phyloP scores from a whole-genome alignment of 768 basidiomycete species.

The Trametopsis cervina region DNA sequence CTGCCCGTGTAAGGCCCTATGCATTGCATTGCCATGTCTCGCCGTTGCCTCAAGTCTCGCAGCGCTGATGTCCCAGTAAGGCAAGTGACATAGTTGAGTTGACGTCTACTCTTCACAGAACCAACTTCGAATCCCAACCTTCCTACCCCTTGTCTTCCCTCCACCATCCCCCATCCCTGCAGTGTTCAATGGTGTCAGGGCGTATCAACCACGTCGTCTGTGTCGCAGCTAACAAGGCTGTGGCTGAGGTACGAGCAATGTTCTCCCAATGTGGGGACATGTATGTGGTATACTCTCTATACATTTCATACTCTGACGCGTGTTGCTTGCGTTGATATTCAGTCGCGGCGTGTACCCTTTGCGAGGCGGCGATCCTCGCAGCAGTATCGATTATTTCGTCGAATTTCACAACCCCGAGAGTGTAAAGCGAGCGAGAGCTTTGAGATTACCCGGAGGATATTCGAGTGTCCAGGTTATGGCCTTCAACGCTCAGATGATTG shows the following conservation, averaged over 20 bases:
- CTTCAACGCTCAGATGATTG: conserved; percentile 12
- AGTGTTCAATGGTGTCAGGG: neutral
- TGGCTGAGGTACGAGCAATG: conserved; percentile 5
- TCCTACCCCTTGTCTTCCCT: neutral
- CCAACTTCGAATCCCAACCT: neutral
- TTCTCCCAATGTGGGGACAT: conserved; percentile 17
- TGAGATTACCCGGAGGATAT: conserved; percentile 7
- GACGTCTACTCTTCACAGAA: neutral
- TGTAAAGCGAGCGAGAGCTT: conserved; percentile 8
- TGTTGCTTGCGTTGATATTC: conserved; percentile 1
- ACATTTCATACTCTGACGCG: neutral
- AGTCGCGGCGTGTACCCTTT: conserved; percentile 12
- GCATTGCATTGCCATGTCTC: neutral
- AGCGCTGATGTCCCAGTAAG: neutral
- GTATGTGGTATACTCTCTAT: conserved; percentile 7
- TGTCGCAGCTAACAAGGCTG: conserved; percentile 21
- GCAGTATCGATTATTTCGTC: conserved; percentile 13
- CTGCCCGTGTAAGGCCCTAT: too few relatives aligned
- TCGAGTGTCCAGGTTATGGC: conserved; percentile 9
- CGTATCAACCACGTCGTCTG: conserved; percentile 24
- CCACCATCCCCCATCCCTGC: neutral
- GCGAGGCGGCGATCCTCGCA: conserved; percentile 1
- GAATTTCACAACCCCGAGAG: conserved; percentile 16
- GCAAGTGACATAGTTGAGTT: neutral
- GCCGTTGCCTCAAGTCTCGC: neutral